A percentile compares a stretch with the other conserved stretches of the same genome.
Evolutionary conservation across 176 grass and related monocot genomes (phyloP).

Genomic region (Oryza australiensis): DNA sequence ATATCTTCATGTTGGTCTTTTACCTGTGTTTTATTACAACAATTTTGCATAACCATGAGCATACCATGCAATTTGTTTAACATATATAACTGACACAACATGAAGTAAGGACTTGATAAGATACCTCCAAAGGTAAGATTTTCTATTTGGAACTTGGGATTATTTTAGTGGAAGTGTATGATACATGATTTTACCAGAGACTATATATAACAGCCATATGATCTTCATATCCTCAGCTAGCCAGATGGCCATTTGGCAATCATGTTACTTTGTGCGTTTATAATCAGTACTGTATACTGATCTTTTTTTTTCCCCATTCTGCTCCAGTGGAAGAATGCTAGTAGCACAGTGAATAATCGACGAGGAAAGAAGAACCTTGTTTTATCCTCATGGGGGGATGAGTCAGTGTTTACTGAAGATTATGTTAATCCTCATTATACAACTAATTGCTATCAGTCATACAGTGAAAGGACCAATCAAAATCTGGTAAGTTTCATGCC

Average conservation of each 20-base stretch:
- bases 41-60: slow-evolving; percentile 2
- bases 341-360: slow-evolving; percentile 76
- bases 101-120: background rate
- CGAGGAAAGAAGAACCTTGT: slow-evolving; percentile 95
- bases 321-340: slow-evolving; percentile 68
- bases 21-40: slow-evolving; percentile 24
- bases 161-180: slow-evolving; percentile 6
- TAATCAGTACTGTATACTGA: slow-evolving; percentile 30
- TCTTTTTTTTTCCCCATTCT: slow-evolving; percentile 5
- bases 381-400: slow-evolving; percentile 94
- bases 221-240: slow-evolving; percentile 30
- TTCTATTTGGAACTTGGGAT: slow-evolving; percentile 17
- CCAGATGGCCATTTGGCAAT: slow-evolving; percentile 1
- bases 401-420: slow-evolving; percentile 82
- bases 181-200: slow-evolving; percentile 16
- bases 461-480: slow-evolving; percentile 84
- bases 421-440: slow-evolving; percentile 93
- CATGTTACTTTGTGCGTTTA: slow-evolving; percentile 16
- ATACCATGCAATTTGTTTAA: slow-evolving; percentile 17
- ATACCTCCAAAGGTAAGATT: slow-evolving; percentile 7
- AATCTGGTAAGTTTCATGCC: slow-evolving; percentile 71
- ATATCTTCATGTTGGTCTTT: background rate
- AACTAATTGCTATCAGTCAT: slow-evolving; percentile 61
- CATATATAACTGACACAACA: background rate
- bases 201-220: background rate